Percentiles rank a stretch among this genome's conserved stretches.
Conservation (phyloP, 192 early-diverging fungal species). For the Radiomyces spectabilis region DNA sequence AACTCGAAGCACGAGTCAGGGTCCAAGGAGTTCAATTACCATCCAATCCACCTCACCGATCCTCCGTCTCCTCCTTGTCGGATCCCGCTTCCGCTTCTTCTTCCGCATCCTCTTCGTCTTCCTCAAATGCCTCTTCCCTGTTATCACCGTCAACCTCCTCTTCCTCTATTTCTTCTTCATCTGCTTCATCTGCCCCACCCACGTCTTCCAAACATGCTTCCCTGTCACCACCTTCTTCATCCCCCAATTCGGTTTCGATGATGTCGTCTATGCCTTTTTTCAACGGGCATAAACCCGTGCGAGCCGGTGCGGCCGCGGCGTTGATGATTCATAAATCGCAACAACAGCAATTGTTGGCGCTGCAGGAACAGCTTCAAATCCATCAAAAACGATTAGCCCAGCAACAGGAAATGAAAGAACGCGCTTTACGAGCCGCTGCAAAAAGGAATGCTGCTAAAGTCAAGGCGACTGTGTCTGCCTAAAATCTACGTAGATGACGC, state of each 20-base stretch:
- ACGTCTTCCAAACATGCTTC: no score
- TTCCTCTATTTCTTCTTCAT: neutral
- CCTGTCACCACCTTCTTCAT: no score
- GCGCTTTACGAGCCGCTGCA: neutral
- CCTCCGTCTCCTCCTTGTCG: neutral
- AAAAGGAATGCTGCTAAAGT: no score
- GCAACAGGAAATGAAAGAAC: slow-evolving; percentile 3
- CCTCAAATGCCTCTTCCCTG: neutral
- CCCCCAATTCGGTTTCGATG: no score
- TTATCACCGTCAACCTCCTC: neutral
- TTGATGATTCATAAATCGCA: slow-evolving; percentile 1
- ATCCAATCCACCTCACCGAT: neutral
- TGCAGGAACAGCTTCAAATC: neutral
- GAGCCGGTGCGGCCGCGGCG: neutral
- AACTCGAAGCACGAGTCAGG: slow-evolving; percentile 22
- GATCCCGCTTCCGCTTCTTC: neutral
- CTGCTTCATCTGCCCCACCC: no score
- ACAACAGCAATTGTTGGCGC: neutral
- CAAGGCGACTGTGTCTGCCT: no score
- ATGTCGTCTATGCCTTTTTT: no score
- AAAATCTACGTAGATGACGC: no score
- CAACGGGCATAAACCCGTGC: no score
- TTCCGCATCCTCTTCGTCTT: neutral
- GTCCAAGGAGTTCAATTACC: slow-evolving; percentile 7
- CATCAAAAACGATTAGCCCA: neutral